A percentile compares a stretch with the other conserved stretches of the same genome.
Evolutionary conservation across 495 filamentous ascomycete species (phyloP).

Genomic region (Daldinia caldariorum): DNA sequence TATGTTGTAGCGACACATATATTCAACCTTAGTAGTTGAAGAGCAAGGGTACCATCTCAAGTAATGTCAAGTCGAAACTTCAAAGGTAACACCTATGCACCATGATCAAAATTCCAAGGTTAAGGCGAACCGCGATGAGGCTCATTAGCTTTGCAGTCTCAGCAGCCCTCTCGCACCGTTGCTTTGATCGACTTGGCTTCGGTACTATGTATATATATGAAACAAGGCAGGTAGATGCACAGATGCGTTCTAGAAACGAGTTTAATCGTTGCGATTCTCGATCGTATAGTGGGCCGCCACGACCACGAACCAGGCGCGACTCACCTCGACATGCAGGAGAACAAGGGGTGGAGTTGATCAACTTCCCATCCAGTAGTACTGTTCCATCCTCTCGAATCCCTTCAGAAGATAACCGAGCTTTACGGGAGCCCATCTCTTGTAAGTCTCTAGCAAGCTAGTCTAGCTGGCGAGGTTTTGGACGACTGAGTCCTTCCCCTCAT

Average conservation of each 20-base stretch:
- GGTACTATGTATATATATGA: constrained; percentile 42
- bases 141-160: constrained; percentile 7
- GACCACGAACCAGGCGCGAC: constrained; percentile 37
- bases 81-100: background rate
- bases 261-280: constrained; percentile 35
- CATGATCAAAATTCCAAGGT: constrained; percentile 1
- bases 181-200: constrained; percentile 43
- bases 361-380: constrained; percentile 28
- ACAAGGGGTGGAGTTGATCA: constrained; percentile 39
- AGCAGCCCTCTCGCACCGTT: constrained; percentile 25
- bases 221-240: constrained; percentile 32
- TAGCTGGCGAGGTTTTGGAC: constrained; percentile 51
- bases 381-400: constrained; percentile 22
- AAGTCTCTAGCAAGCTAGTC: background rate
- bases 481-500: constrained; percentile 58
- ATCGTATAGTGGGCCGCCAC: constrained; percentile 35
- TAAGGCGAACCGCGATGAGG: constrained; percentile 10
- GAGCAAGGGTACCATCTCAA: constrained; percentile 14
- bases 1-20: background rate
- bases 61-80: constrained; percentile 20
- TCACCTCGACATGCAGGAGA: constrained; percentile 38
- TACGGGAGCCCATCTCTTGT: background rate
- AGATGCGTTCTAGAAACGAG: constrained; percentile 43
- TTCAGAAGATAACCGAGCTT: constrained; percentile 14
- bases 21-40: background rate